Conservation (phyloP, 1,284 basidiomycete genomes). For the Leccinum variabile region DNA sequence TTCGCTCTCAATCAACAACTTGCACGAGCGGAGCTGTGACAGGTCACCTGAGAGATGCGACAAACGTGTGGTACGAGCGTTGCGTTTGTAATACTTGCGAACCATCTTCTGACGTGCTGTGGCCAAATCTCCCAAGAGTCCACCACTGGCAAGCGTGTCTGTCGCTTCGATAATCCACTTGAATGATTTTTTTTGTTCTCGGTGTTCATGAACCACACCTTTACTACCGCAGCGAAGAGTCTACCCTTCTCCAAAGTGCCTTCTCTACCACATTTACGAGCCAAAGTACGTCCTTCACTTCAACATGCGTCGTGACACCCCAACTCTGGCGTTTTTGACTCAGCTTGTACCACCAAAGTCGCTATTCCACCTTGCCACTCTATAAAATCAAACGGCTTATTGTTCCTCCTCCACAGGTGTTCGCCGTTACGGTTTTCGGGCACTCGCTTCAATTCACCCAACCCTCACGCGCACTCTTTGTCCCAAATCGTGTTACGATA, state of each 20-base stretch:
- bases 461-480: conserved; percentile 3
- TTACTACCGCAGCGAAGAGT: not conserved
- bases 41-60: conserved; percentile 13
- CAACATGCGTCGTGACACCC: conserved; percentile 10
- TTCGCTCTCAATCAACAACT: conserved; percentile 2
- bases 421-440: not conserved
- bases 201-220: conserved; percentile 5
- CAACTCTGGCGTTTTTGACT: conserved; percentile 4
- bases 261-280: not conserved
- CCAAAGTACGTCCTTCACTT: conserved; percentile 3
- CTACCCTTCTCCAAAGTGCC: conserved; percentile 2
- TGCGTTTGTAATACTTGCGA: conserved; percentile 16
- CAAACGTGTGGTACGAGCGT: conserved; percentile 19
- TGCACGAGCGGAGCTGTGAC: conserved; percentile 12
- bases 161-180: not conserved
- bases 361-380: conserved; percentile 5
- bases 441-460: not conserved
- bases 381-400: not conserved
- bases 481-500: not conserved
- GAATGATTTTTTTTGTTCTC: conserved; percentile 9
- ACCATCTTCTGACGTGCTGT: conserved; percentile 14
- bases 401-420: not conserved
- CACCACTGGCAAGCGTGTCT: not conserved
- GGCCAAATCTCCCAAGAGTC: not conserved
- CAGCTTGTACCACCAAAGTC: conserved; percentile 2